phyloP scores from a whole-genome alignment of 2,329 filamentous ascomycete species.

The Lasiodiplodia gonubiensis region DNA sequence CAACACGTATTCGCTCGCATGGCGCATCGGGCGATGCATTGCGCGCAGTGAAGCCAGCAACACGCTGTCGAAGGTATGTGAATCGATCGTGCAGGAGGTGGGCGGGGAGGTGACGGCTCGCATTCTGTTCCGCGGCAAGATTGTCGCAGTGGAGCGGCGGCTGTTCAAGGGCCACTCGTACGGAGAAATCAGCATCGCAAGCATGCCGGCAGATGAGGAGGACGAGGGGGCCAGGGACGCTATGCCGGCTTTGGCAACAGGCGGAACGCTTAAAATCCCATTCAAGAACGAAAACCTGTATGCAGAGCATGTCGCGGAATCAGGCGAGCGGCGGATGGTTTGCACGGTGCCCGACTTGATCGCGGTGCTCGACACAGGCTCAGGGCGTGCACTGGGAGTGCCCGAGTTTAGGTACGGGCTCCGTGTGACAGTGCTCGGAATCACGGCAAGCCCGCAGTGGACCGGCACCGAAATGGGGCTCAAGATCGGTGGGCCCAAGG shows the following conservation, averaged over 20 bases:
- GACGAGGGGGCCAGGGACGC: conserved; percentile 35
- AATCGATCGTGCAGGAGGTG: conserved; percentile 51
- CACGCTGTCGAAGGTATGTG: conserved; percentile 44
- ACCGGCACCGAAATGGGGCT: conserved; percentile 17
- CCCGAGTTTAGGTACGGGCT: conserved; percentile 29
- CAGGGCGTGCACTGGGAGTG: conserved; percentile 23
- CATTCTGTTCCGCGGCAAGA: conserved; percentile 69
- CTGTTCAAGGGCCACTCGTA: conserved; percentile 65
- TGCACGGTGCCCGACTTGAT: conserved; percentile 51
- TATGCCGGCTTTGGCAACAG: conserved; percentile 24
- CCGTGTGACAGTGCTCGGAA: conserved; percentile 26
- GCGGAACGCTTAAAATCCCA: conserved; percentile 65
- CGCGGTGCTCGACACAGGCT: conserved; percentile 27
- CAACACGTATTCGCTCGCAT: conserved; percentile 52
- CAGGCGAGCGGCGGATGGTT: conserved; percentile 47
- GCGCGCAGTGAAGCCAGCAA: conserved; percentile 57
- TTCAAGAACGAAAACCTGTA: conserved; percentile 78
- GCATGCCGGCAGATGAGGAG: conserved; percentile 33
- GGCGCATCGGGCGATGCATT: conserved; percentile 65
- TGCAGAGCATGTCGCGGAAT: conserved; percentile 49
- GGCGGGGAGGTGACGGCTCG: conserved; percentile 55
- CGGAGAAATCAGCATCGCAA: conserved; percentile 62
- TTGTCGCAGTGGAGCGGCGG: conserved; percentile 63
- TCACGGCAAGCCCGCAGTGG: conserved; percentile 28
- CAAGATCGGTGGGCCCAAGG: conserved; percentile 27